A percentile compares a stretch with the other conserved stretches of the same genome.
phyloP scores from a whole-genome alignment of 2,329 filamentous ascomycete species.

The Diaporthe aspalathi region DNA sequence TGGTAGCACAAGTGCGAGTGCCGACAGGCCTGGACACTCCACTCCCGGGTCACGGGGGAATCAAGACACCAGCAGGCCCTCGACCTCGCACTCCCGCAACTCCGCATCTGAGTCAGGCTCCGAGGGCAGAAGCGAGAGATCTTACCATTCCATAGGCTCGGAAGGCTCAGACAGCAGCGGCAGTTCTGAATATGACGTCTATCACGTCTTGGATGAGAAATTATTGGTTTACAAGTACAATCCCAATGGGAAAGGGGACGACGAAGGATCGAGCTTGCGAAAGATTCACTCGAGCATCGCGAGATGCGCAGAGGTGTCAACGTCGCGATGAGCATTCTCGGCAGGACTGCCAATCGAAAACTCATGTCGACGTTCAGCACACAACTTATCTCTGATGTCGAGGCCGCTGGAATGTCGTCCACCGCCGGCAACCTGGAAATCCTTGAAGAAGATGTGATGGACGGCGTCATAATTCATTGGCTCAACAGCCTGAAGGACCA shows the following conservation, averaged over 20 bases:
- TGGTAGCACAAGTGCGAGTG: rapidly evolving
- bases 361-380: background rate
- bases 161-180: background rate
- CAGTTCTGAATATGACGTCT: background rate
- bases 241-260: too few species aligned
- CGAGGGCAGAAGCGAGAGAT: too few species aligned
- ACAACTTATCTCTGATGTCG: background rate
- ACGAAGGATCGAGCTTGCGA: rapidly evolving
- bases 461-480: background rate
- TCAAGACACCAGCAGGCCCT: too few species aligned
- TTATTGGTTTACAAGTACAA: background rate
- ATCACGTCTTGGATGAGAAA: background rate
- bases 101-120: too few species aligned
- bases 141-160: too few species aligned
- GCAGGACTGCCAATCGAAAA: background rate
- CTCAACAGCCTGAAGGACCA: rapidly evolving
- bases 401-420: background rate
- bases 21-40: background rate
- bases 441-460: background rate
- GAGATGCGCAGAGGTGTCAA: background rate
- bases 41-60: background rate
- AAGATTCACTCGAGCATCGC: background rate
- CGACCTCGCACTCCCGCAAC: too few species aligned
- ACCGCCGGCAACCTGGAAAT: background rate
- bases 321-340: background rate